phyloP scores from a whole-genome alignment of 495 filamentous ascomycete species.

The Penicillium silybi region DNA sequence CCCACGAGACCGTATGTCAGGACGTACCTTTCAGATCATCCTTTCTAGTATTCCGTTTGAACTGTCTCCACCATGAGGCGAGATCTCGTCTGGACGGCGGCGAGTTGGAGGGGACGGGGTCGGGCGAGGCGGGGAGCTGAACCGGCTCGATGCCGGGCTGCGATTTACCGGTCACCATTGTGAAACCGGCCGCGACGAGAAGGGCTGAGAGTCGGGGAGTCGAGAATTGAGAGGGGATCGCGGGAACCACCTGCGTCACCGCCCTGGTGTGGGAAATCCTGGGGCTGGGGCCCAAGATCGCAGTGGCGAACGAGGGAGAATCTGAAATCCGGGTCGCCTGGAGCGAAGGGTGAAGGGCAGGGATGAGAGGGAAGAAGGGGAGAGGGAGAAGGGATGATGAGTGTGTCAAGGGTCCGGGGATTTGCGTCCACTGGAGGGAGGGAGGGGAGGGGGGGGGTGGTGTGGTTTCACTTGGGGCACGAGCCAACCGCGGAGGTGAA shows the following conservation, averaged over 20 bases:
- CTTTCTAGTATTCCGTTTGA: slow-evolving; percentile 69
- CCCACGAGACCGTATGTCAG: not conserved
- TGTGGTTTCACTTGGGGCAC: not conserved
- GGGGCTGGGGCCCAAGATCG: slow-evolving; percentile 34
- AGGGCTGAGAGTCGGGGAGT: slow-evolving; percentile 1
- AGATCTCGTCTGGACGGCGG: slow-evolving; percentile 76
- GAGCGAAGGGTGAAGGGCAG: not conserved
- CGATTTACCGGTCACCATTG: slow-evolving; percentile 45
- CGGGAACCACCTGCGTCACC: slow-evolving; percentile 32
- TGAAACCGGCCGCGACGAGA: slow-evolving; percentile 13
- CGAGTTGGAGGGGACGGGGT: slow-evolving; percentile 41
- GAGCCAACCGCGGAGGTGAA: not conserved
- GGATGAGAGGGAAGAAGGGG: not conserved
- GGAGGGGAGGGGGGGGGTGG: too few relatives aligned
- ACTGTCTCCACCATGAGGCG: slow-evolving; percentile 88
- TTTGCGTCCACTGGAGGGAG: too few relatives aligned
- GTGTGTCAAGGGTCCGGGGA: not conserved
- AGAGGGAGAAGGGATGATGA: not conserved
- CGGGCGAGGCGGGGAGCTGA: slow-evolving; percentile 30
- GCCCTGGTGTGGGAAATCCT: slow-evolving; percentile 36
- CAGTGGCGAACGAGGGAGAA: slow-evolving; percentile 3
- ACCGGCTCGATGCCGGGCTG: slow-evolving; percentile 35
- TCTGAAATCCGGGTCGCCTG: not conserved
- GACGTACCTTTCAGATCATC: slow-evolving; percentile 73
- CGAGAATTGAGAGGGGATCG: slow-evolving; percentile 5